Evolutionary conservation across 2,329 filamentous ascomycete genomes (phyloP).

Genomic region (Phaeophleospora eucalypticola): DNA sequence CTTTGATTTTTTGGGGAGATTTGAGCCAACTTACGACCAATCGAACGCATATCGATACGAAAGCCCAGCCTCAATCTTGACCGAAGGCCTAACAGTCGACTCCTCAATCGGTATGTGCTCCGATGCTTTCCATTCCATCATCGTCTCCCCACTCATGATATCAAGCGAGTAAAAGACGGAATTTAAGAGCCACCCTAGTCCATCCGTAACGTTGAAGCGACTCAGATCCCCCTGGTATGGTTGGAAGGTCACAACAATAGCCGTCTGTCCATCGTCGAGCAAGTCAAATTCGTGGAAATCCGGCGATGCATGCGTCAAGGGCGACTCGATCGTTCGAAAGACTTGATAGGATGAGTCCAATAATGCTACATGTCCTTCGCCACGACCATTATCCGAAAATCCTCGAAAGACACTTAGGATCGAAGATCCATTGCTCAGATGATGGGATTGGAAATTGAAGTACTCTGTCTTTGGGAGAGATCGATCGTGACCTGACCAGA

Average conservation of each 20-base stretch:
- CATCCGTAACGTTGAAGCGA: background rate
- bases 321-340: background rate
- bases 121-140: background rate
- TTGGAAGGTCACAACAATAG: background rate
- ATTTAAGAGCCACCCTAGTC: background rate
- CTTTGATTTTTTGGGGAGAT: too few relatives aligned
- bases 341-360: background rate
- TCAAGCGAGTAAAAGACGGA: background rate
- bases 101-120: background rate
- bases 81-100: background rate
- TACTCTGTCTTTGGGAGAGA: background rate
- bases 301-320: background rate
- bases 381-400: background rate
- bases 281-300: background rate
- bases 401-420: background rate
- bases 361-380: background rate
- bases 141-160: background rate
- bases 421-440: background rate
- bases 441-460: background rate
- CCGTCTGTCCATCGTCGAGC: background rate
- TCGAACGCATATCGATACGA: background rate
- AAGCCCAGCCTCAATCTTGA: background rate
- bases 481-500: background rate
- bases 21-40: background rate
- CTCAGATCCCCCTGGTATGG: background rate